Conservation (phyloP, 257 asterid species). For the Fraxinus americana region DNA sequence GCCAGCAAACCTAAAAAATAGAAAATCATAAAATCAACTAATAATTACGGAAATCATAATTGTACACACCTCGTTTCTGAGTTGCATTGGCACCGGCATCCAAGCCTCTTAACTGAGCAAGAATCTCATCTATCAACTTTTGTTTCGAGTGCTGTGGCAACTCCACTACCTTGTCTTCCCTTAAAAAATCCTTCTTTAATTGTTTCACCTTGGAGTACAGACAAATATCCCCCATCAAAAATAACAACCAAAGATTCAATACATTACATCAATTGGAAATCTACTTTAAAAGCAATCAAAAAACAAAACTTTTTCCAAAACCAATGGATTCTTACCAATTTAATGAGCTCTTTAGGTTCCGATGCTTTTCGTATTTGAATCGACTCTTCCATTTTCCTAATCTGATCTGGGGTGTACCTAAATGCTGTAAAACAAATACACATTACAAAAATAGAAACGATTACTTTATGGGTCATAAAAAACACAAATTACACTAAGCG, state of each 20-base stretch:
- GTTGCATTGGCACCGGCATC: conserved; percentile 54
- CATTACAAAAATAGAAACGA: not conserved
- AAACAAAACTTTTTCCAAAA: conserved; percentile 18
- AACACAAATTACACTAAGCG: conserved; percentile 2
- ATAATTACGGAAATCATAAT: conserved; percentile 8
- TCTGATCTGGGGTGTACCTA: conserved; percentile 72
- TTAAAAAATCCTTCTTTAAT: conserved; percentile 41
- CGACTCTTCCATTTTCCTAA: conserved; percentile 82
- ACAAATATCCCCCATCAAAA: conserved; percentile 1
- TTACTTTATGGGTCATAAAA: not conserved
- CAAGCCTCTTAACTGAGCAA: conserved; percentile 56
- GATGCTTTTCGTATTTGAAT: conserved; percentile 68
- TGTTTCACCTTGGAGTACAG: conserved; percentile 55
- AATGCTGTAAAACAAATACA: conserved; percentile 46
- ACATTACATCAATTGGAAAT: conserved; percentile 3
- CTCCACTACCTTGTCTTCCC: conserved; percentile 54
- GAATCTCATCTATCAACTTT: conserved; percentile 62
- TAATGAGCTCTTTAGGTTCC: conserved; percentile 76
- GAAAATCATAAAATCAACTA: not conserved
- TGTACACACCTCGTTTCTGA: conserved; percentile 57
- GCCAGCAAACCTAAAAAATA: not conserved
- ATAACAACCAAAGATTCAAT: not conserved
- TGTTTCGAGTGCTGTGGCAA: conserved; percentile 61
- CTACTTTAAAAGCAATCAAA: not conserved
- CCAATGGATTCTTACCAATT: conserved; percentile 54